Base-by-base conservation (phyloP, 2,329 filamentous ascomycete genomes). In the Lachnellula willkommii region DNA sequence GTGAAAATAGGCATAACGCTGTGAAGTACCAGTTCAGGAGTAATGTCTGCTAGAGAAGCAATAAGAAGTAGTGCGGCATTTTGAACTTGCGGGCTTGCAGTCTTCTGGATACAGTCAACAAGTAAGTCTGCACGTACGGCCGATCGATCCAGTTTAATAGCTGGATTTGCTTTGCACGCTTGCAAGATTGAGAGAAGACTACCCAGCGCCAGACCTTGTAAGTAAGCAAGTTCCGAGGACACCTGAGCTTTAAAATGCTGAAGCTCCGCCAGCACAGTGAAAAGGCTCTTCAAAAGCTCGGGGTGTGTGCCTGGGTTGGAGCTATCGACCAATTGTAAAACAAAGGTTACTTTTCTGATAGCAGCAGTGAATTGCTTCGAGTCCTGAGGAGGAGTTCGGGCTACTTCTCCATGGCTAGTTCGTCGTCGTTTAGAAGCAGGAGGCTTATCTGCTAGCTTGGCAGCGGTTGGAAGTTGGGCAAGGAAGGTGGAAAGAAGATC, bases 1-100 rank as follows among this genome's bases (percentile, higher is more conserved):
- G 94, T 97, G 74, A 99, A 99, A 52, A 99, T 93, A 12, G 94
- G 94, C 94, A 99, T 99, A 53, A 99, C 90, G 65, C 91, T 96
- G 73, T 99, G 93, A 55, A 99, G 79, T 3, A 99, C 90, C 48
- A 95, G 77, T 70, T 96, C 92, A 0, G 95, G 94, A 0, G 90
- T 90, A 63, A 92, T 89, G 40, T 87, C 87, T 22, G 94, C 93
- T 42, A 99, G 78, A 55, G 85, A 88, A 24, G 93, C 91, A 56
- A 97, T 89, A 26, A 99, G 78, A 8, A 97, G 81, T 14, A 99
- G 78, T 4, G 94, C 92, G 5, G 88, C 85, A 68, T 95, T 96
- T 69, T 97, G 95, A 6, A 99, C 91, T 61, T 96, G 90, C 0
- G 92, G 91, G 70, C 89, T 96, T 26, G 89, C 84, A 0, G 92